Percentiles rank a stretch among this genome's conserved stretches.
phyloP scores from a whole-genome alignment of 495 filamentous ascomycete genomes.

The Lophiotrema nucula region DNA sequence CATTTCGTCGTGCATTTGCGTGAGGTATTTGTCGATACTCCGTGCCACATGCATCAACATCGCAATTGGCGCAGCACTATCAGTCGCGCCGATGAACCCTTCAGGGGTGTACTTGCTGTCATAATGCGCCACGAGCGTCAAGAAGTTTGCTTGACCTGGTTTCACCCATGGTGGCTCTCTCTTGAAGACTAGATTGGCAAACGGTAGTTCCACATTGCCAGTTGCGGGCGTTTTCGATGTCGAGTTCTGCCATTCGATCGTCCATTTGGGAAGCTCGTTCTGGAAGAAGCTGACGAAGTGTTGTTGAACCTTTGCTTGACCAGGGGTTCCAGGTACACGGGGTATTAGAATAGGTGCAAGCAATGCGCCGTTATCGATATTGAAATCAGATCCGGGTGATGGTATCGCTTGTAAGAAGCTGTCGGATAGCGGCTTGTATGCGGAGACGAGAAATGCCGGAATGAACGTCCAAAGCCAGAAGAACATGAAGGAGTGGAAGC shows the following conservation, averaged over 20 bases:
- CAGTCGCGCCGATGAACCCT: slow-evolving; percentile 91
- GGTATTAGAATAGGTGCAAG: slow-evolving; percentile 88
- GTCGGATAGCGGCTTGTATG: slow-evolving; percentile 75
- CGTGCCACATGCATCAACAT: slow-evolving; percentile 84
- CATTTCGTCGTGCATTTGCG: slow-evolving; percentile 76
- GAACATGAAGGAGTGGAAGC: too few relatives aligned
- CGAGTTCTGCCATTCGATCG: slow-evolving; percentile 78
- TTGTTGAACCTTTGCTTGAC: slow-evolving; percentile 67
- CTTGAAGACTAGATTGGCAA: slow-evolving; percentile 81
- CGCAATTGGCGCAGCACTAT: slow-evolving; percentile 90
- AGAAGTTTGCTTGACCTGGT: slow-evolving; percentile 68
- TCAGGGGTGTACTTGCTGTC: slow-evolving; percentile 78
- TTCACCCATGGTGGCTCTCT: slow-evolving; percentile 82
- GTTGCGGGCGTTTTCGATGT: slow-evolving; percentile 75
- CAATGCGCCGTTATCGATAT: slow-evolving; percentile 70
- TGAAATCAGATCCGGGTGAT: slow-evolving; percentile 70
- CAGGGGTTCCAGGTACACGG: slow-evolving; percentile 82
- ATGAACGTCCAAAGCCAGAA: neutral
- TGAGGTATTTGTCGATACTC: slow-evolving; percentile 74
- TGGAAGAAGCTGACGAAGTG: slow-evolving; percentile 84
- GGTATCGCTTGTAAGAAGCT: slow-evolving; percentile 65
- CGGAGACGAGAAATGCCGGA: slow-evolving; percentile 38
- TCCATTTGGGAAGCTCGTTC: slow-evolving; percentile 72
- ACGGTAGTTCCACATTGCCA: slow-evolving; percentile 67
- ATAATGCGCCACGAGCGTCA: slow-evolving; percentile 93